These are phyloP conservation scores for Solanum aculeatissimum DNA, from an alignment of 305 asterid genomes.

Conservation along the genomic window DNA sequence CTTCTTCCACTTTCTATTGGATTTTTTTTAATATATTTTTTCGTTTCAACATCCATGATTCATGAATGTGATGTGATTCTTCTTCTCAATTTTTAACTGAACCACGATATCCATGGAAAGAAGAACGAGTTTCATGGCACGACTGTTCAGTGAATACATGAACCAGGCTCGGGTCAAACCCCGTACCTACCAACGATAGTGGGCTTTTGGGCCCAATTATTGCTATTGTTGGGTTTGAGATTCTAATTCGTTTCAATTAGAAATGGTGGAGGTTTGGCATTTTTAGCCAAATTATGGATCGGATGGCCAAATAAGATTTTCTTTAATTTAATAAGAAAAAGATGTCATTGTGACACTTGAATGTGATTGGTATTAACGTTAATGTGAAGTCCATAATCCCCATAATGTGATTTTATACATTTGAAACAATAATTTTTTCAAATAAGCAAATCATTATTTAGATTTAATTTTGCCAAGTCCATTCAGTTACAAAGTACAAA, in stretches of 20 bases:
- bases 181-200: neutral
- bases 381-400: neutral
- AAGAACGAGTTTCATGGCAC: conserved; percentile 23
- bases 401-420: neutral
- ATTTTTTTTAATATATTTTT: neutral
- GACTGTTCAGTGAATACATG: neutral
- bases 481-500: too few species aligned
- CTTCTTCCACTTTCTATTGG: neutral
- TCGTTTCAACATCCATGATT: neutral
- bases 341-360: neutral
- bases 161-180: neutral
- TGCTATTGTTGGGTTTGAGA: neutral
- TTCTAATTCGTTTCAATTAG: neutral
- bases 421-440: neutral
- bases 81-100: conserved; percentile 10
- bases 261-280: neutral
- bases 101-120: conserved; percentile 18
- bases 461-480: too few species aligned
- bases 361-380: neutral
- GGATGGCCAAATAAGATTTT: neutral
- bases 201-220: neutral
- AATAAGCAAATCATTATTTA: too few species aligned
- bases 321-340: neutral
- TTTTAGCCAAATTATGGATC: neutral
- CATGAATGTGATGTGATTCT: neutral